phyloP scores from a whole-genome alignment of 345 rosid genomes.

The Cardamine chenopodiifolia region DNA sequence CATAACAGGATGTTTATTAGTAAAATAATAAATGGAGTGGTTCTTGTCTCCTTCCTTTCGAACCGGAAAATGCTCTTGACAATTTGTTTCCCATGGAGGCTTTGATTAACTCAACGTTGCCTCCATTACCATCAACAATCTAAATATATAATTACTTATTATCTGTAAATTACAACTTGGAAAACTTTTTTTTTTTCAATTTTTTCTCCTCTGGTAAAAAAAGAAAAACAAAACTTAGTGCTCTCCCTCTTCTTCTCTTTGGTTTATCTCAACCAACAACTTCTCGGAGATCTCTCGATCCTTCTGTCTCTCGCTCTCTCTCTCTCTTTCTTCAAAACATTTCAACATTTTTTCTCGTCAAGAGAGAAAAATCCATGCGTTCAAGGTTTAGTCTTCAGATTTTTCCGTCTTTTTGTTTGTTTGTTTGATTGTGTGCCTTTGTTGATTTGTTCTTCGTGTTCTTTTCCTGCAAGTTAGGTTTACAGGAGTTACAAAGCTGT shows the following conservation, averaged over 20 bases:
- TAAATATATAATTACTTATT: slow-evolving; percentile 25
- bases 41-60: slow-evolving; percentile 30
- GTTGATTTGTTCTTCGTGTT: slow-evolving; percentile 20
- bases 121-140: slow-evolving; percentile 41
- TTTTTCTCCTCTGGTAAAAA: slow-evolving; percentile 23
- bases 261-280: slow-evolving; percentile 37
- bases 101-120: slow-evolving; percentile 40
- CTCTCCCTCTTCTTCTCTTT: slow-evolving; percentile 45
- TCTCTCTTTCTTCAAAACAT: background rate
- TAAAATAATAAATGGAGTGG: slow-evolving; percentile 8
- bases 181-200: background rate
- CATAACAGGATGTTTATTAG: background rate
- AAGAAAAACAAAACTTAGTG: slow-evolving; percentile 37
- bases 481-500: background rate
- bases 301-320: slow-evolving; percentile 14
- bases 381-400: slow-evolving; percentile 33
- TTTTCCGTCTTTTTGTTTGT: background rate
- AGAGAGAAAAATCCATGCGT: slow-evolving; percentile 30
- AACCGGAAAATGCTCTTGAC: slow-evolving; percentile 38
- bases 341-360: slow-evolving; percentile 32
- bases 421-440: background rate
- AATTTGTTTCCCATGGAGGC: slow-evolving; percentile 40
- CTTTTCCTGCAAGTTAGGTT: slow-evolving; percentile 35
- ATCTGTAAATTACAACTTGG: slow-evolving; percentile 35
- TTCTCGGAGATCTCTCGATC: slow-evolving; percentile 19